phyloP scores from a whole-genome alignment of 345 rosid genomes.

The Excoecaria cochinchinensis region DNA sequence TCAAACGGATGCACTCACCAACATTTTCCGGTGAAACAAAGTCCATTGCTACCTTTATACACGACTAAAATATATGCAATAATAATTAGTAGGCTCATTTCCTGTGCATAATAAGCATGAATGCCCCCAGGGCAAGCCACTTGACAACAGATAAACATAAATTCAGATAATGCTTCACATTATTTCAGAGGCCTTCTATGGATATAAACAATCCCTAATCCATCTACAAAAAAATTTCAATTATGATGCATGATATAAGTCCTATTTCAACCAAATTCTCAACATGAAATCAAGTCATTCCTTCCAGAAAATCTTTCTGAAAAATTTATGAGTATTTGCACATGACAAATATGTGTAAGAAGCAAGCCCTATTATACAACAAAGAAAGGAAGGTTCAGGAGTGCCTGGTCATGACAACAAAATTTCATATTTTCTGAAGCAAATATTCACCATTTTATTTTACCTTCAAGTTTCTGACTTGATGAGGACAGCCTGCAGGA shows the following conservation, averaged over 20 bases:
- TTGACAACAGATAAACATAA: not conserved
- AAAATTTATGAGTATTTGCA: not conserved
- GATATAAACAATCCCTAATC: too few relatives aligned
- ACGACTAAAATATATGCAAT: not conserved
- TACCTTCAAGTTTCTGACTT: conserved; percentile 70
- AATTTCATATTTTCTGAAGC: not conserved
- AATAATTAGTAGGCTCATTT: not conserved
- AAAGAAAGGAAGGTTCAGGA: not conserved
- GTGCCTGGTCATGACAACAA: not conserved
- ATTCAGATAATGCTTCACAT: not conserved
- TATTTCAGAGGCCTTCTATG: not conserved
- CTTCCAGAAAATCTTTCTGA: not conserved
- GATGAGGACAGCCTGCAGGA: conserved; percentile 74
- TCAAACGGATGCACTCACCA: conserved; percentile 51
- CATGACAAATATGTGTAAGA: not conserved
- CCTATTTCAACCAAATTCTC: not conserved
- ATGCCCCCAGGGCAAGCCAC: not conserved
- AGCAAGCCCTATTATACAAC: not conserved
- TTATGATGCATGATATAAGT: not conserved
- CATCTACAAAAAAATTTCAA: not conserved
- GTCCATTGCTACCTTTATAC: conserved; percentile 47
- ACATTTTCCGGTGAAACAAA: conserved; percentile 63
- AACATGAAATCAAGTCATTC: not conserved
- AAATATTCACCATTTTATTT: not conserved
- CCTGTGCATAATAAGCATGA: too few relatives aligned